These are phyloP conservation scores for Vanrija sp. DNA, from an alignment of 1,284 basidiomycete genomes.

Conservation along the genomic window DNA sequence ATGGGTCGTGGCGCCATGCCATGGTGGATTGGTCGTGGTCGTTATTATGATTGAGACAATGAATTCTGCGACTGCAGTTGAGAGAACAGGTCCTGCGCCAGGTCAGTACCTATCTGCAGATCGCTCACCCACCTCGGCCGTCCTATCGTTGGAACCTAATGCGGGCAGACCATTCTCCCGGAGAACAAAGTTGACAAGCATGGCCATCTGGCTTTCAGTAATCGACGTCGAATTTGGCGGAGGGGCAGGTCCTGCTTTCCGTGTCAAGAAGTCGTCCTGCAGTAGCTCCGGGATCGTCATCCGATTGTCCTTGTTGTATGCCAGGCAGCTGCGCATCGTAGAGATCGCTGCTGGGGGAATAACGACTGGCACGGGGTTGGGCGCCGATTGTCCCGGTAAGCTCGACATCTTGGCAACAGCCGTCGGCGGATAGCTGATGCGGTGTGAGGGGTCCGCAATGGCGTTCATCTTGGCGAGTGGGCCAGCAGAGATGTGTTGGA, in stretches of 20 bases:
- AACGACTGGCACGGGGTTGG: slow-evolving; percentile 28
- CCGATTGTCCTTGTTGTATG: slow-evolving; percentile 51
- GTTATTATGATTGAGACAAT: slow-evolving; percentile 46
- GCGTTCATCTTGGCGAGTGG: slow-evolving; percentile 53
- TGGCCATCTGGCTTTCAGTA: slow-evolving; percentile 38
- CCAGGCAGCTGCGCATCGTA: slow-evolving; percentile 52
- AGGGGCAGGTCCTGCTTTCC: slow-evolving; percentile 6
- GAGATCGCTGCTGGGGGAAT: slow-evolving; percentile 51
- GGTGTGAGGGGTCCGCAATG: slow-evolving; percentile 53
- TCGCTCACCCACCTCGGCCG: slow-evolving; percentile 23
- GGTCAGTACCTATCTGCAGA: neutral
- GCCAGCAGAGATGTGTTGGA: slow-evolving; percentile 79
- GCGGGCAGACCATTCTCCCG: slow-evolving; percentile 23
- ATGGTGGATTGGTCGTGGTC: too few species aligned
- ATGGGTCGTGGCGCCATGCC: too few species aligned
- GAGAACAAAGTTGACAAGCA: slow-evolving; percentile 39
- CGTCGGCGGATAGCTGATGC: slow-evolving; percentile 49
- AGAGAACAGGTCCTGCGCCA: slow-evolving; percentile 32
- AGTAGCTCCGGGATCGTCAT: slow-evolving; percentile 54
- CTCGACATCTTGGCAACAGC: neutral
- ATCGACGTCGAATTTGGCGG: slow-evolving; percentile 40
- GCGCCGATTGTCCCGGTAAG: neutral
- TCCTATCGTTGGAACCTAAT: slow-evolving; percentile 18
- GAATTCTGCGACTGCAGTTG: slow-evolving; percentile 35
- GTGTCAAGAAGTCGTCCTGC: slow-evolving; percentile 44